Percentiles rank a stretch among this genome's conserved stretches.
Evolutionary conservation across 2,329 filamentous ascomycete genomes (phyloP).

Genomic region (Alternaria sp.): DNA sequence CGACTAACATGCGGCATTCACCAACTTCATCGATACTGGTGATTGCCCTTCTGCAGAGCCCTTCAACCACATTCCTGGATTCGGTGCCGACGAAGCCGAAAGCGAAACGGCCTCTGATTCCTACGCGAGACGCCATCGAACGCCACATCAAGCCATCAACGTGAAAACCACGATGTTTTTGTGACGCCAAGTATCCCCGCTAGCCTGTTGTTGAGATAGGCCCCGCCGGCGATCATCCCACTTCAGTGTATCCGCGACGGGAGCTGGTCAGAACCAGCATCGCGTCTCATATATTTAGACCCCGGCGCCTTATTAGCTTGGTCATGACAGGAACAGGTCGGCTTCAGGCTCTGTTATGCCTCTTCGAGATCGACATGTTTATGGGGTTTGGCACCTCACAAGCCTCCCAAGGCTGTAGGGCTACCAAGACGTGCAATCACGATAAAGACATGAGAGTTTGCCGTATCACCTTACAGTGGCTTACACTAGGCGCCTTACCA

Average conservation of each 20-base stretch:
- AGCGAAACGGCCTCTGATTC: constrained; percentile 3
- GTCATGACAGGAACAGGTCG: constrained; percentile 8
- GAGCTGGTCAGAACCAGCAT: constrained; percentile 18
- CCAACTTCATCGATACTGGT: neutral
- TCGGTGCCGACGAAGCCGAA: neutral
- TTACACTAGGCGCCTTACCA: neutral
- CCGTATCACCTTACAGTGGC: neutral
- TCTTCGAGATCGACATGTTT: neutral
- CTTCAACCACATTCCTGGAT: neutral
- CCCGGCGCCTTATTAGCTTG: constrained; percentile 23
- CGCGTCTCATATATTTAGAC: constrained; percentile 28
- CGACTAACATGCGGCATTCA: neutral
- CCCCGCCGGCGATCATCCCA: constrained; percentile 22
- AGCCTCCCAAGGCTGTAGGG: neutral
- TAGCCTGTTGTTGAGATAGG: constrained; percentile 14
- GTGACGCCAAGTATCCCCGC: constrained; percentile 7
- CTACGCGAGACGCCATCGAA: constrained; percentile 10
- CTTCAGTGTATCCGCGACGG: constrained; percentile 16
- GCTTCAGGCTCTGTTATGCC: neutral
- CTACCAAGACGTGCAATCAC: neutral
- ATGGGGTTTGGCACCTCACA: neutral
- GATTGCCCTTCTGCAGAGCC: neutral
- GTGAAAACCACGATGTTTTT: constrained; percentile 1
- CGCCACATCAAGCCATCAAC: constrained; percentile 3
- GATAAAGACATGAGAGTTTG: neutral